Conservation (phyloP, 2,329 filamentous ascomycete genomes). For the Ascochyta fabae region DNA sequence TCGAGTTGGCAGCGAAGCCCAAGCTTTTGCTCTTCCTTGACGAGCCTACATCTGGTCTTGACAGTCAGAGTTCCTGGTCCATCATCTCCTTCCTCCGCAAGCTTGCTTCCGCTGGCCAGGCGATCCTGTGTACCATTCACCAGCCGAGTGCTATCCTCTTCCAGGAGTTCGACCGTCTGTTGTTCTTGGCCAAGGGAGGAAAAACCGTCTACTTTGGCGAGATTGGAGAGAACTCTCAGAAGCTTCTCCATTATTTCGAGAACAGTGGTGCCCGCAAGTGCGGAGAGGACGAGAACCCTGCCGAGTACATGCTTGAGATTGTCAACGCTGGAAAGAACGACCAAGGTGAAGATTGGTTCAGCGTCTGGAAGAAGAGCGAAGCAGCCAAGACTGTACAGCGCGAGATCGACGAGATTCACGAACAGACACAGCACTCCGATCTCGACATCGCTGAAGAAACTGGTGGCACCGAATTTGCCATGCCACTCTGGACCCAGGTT, state of each 20-base stretch:
- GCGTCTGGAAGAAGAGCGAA: conserved; percentile 47
- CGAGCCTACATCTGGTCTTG: conserved; percentile 66
- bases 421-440: conserved; percentile 39
- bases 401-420: conserved; percentile 51
- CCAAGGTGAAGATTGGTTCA: conserved; percentile 48
- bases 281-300: conserved; percentile 70
- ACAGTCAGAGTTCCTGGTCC: conserved; percentile 64
- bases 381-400: conserved; percentile 36
- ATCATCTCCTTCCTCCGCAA: conserved; percentile 69
- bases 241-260: conserved; percentile 63
- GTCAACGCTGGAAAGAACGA: conserved; percentile 44
- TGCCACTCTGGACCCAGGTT: conserved; percentile 47
- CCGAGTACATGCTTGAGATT: conserved; percentile 75
- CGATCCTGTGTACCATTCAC: conserved; percentile 57
- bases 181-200: conserved; percentile 54
- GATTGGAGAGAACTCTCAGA: conserved; percentile 52
- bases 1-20: conserved; percentile 74
- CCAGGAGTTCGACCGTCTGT: conserved; percentile 53
- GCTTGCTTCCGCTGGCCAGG: conserved; percentile 58
- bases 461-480: conserved; percentile 52
- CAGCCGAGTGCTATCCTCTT: conserved; percentile 55
- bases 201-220: conserved; percentile 58
- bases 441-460: conserved; percentile 41
- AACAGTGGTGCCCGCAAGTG: conserved; percentile 67
- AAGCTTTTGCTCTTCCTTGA: conserved; percentile 68